These are phyloP conservation scores for Kickxella alabastrina DNA, from an alignment of 192 early-diverging fungal species.

Conservation along the genomic window DNA sequence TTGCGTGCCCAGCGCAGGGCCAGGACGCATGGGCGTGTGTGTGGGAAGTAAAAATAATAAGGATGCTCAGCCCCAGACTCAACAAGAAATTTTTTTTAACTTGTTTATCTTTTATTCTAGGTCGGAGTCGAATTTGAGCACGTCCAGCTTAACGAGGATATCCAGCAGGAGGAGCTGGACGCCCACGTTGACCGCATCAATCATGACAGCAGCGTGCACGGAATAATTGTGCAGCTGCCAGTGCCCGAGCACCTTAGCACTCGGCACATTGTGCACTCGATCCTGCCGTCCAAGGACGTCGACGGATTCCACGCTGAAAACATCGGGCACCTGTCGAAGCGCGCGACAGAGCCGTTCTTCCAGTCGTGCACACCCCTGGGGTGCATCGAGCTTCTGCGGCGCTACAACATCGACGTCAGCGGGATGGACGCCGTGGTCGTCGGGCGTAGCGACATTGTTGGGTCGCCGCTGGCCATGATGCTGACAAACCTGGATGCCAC, in stretches of 20 bases:
- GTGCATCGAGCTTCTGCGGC: conserved; percentile 78
- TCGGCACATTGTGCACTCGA: conserved; percentile 75
- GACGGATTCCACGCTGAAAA: conserved; percentile 97
- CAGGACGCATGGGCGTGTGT: too few species aligned
- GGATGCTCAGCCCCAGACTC: too few species aligned
- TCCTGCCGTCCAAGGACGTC: conserved; percentile 89
- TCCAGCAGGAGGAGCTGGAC: conserved; percentile 71
- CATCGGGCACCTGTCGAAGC: conserved; percentile 87
- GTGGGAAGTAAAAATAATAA: too few species aligned
- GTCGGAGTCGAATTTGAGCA: conserved; percentile 75
- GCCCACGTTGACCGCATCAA: conserved; percentile 68
- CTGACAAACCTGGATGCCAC: conserved; percentile 82
- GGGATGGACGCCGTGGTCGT: conserved; percentile 93
- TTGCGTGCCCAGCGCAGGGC: too few species aligned
- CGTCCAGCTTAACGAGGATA: conserved; percentile 60
- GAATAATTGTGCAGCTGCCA: conserved; percentile 94
- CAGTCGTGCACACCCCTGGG: conserved; percentile 97
- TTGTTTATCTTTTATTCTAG: too few species aligned
- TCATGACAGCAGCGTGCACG: conserved; percentile 78
- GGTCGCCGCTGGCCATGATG: conserved; percentile 78
- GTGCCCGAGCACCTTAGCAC: conserved; percentile 85
- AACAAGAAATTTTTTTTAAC: too few species aligned
- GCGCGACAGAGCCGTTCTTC: conserved; percentile 75
- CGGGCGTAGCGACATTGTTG: conserved; percentile 95
- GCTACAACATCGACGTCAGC: conserved; percentile 61